Evolutionary conservation across 495 filamentous ascomycete genomes (phyloP).

Genomic region (Xylaria cubensis): DNA sequence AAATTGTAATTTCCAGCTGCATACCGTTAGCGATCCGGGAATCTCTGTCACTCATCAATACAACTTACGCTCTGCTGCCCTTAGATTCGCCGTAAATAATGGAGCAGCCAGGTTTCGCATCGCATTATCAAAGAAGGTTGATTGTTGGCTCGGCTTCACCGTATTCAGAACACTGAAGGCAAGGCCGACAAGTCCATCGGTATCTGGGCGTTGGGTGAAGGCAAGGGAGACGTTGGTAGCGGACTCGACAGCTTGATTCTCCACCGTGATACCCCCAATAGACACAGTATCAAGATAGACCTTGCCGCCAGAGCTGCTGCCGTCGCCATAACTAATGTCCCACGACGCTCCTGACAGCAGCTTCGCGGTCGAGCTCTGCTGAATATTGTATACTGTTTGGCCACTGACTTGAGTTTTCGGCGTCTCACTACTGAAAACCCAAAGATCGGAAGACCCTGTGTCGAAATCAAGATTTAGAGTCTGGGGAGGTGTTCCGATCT

Average conservation of each 20-base stretch:
- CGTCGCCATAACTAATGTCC: constrained; percentile 78
- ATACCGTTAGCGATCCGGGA: not conserved
- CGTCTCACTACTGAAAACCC: constrained; percentile 61
- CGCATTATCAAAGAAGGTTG: constrained; percentile 80
- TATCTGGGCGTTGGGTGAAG: constrained; percentile 66
- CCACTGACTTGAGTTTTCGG: constrained; percentile 54
- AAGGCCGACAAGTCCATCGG: constrained; percentile 78
- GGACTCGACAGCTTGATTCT: constrained; percentile 74
- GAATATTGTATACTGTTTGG: constrained; percentile 62
- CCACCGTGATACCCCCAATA: constrained; percentile 72
- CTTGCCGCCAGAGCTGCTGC: constrained; percentile 68
- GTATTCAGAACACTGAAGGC: constrained; percentile 78
- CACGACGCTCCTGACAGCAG: constrained; percentile 63
- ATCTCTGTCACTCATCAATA: not conserved
- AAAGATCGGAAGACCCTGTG: constrained; percentile 79
- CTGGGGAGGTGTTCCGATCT: constrained; percentile 76
- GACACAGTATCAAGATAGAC: constrained; percentile 80
- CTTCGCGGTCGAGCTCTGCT: constrained; percentile 55
- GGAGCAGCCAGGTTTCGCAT: constrained; percentile 63
- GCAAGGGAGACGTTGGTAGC: constrained; percentile 66
- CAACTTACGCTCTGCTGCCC: constrained; percentile 60
- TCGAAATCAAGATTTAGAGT: constrained; percentile 75
- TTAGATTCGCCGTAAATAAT: constrained; percentile 76
- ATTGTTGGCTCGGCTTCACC: constrained; percentile 64
- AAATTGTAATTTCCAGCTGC: constrained; percentile 70